Base-by-base conservation (phyloP, 225 moss, liverwort and hornwort species). In the Anthoceros angustus region DNA sequence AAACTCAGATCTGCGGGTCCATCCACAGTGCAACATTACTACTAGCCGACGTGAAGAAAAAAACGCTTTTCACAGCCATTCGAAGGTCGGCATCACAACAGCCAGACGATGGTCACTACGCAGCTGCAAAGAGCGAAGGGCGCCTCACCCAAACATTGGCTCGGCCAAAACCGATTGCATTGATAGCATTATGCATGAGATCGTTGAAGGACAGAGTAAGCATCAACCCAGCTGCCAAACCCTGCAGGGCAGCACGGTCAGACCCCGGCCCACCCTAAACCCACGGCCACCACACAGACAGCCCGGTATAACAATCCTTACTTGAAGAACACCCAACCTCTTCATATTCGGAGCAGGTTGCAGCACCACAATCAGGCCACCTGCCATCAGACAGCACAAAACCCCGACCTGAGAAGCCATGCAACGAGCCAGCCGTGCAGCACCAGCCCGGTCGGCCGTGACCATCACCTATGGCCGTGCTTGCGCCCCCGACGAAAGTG, bases 171-270 rank as follows among this genome's bases (percentile, higher is more conserved):
- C 98, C 98, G 74, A 98, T 89, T 68, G 88, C 90, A 62, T 87
- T 98, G 43, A 91, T 98, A 40, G 98, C 89, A 77, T 98, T 92
- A 75, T 98, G 98, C 98, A 98, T 92, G 20, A 98, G 84, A 70
- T 98, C 98, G 20, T 86, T 86, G 71, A 98, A 98, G 40, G 98
- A 98, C 62, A 98, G 84, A 14, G 80, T 89, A 46, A 98, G 78
- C 98, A 98, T 98, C 67, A 98, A 83, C 32, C 98, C 98, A 2
- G 92, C 98, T 41, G 98, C 98, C 42, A 89, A 72, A 8, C 98
- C 98, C 81, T 81, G 78, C 69, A 63, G n/a, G n/a, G n/a, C n/a
- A n/a, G n/a, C n/a, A n/a, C n/a, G n/a, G n/a, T n/a, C n/a, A n/a
- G n/a, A n/a, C n/a, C n/a, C n/a, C n/a, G n/a, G n/a, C n/a, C n/a